Percentiles rank a stretch among this genome's conserved stretches.
phyloP scores from a whole-genome alignment of 2,329 filamentous ascomycete species.

The Diaporthe australafricana region DNA sequence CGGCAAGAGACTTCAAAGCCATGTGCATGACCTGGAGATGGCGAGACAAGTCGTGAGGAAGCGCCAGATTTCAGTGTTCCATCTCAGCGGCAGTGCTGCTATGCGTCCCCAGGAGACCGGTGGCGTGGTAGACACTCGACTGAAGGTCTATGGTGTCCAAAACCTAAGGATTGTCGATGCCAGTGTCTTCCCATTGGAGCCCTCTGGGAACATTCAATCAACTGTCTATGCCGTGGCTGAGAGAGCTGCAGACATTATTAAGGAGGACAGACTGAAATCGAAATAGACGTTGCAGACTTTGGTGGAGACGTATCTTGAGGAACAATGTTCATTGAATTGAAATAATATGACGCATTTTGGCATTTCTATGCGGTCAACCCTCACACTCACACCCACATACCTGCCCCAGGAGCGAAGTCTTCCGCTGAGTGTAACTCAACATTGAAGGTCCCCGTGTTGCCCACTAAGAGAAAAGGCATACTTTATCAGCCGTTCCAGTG shows the following conservation, averaged over 20 bases:
- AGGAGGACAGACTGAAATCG: constrained; percentile 33
- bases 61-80: constrained; percentile 27
- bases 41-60: constrained; percentile 42
- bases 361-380: no score
- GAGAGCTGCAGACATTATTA: constrained; percentile 33
- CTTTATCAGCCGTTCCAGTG: no score
- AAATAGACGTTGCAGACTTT: not conserved
- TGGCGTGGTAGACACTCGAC: constrained; percentile 42
- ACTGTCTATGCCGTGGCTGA: constrained; percentile 53
- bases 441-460: no score
- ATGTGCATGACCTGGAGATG: constrained; percentile 39
- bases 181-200: constrained; percentile 46
- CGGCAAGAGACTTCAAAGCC: constrained; percentile 37
- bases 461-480: no score
- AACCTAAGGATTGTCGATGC: constrained; percentile 44
- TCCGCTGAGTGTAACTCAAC: no score
- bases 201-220: constrained; percentile 42
- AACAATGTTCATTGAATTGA: no score
- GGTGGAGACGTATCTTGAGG: not conserved
- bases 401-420: no score
- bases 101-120: constrained; percentile 44
- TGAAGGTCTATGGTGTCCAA: constrained; percentile 41
- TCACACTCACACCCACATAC: no score
- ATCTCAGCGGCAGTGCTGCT: constrained; percentile 38
- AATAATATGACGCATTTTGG: no score